These are phyloP conservation scores for Raphidocelis subcapitata DNA, from an alignment of 139 green algal species.

Conservation along the genomic window DNA sequence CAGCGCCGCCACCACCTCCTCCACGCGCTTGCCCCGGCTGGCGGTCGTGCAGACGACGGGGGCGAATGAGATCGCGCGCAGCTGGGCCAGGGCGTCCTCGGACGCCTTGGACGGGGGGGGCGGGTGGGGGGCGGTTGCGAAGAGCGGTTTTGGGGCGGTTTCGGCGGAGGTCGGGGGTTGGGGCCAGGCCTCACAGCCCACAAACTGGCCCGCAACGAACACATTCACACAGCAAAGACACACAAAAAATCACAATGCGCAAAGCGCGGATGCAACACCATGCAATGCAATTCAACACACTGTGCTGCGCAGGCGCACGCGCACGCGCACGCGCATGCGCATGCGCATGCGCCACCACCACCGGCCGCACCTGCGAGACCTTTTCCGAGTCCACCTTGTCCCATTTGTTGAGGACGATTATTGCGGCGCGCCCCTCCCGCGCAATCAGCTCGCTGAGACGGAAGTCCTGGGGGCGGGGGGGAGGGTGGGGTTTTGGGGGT, in stretches of 20 bases:
- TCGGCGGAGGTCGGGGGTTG: too few species aligned
- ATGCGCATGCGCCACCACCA: too few species aligned
- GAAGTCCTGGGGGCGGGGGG: conserved; percentile 54
- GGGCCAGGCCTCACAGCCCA: too few species aligned
- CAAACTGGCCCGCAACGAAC: too few species aligned
- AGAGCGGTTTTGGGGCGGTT: too few species aligned
- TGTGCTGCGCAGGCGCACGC: background rate
- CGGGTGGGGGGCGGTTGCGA: too few species aligned
- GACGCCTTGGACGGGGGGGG: conserved; percentile 1
- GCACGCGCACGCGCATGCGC: conserved; percentile 11
- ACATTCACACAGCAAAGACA: too few species aligned
- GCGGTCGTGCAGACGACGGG: conserved; percentile 87
- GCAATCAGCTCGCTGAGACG: conserved; percentile 58
- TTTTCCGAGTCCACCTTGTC: conserved; percentile 67
- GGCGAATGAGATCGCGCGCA: conserved; percentile 88
- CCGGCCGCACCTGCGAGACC: too few species aligned
- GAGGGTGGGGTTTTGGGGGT: background rate
- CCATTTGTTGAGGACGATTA: conserved; percentile 99
- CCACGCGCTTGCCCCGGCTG: conserved; percentile 64
- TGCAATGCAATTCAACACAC: too few species aligned
- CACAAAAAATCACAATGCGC: too few species aligned
- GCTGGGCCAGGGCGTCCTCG: conserved; percentile 49
- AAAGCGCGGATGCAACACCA: too few species aligned
- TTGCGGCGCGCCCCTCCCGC: conserved; percentile 79
- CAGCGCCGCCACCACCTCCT: conserved; percentile 75